Conservation (phyloP, 192 early-diverging fungal species). For the Linnemannia exigua region DNA sequence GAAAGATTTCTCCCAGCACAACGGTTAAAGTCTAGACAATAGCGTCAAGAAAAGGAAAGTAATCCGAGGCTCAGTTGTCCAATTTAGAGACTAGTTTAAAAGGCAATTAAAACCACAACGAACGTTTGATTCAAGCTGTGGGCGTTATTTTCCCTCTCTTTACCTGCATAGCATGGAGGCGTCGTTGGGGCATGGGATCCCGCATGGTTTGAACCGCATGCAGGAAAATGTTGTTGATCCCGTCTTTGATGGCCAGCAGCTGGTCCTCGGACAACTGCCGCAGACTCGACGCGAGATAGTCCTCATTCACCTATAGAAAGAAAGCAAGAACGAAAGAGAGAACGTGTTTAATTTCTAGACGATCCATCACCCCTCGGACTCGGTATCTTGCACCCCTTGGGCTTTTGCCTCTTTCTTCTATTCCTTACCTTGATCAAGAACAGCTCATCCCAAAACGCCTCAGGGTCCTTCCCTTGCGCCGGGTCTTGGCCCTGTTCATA, state of each 20-base stretch:
- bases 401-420: neutral
- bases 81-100: neutral
- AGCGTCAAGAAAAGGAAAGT: no score
- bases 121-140: no score
- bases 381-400: neutral
- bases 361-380: neutral
- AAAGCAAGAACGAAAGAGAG: neutral
- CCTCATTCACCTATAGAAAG: constrained; percentile 51
- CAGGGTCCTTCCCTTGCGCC: constrained; percentile 50
- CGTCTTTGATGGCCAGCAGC: constrained; percentile 56
- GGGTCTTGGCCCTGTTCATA: constrained; percentile 63
- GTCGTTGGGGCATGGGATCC: constrained; percentile 46
- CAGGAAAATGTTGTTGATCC: constrained; percentile 59
- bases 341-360: neutral
- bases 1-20: constrained; percentile 63
- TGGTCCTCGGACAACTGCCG: constrained; percentile 61
- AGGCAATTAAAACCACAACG: neutral
- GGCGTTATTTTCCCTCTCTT: no score
- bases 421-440: constrained; percentile 65
- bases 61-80: neutral
- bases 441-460: constrained; percentile 62
- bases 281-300: constrained; percentile 53
- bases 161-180: constrained; percentile 57
- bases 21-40: constrained; percentile 54
- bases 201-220: constrained; percentile 61